Evolutionary conservation across 768 basidiomycete genomes (phyloP).

Genomic region (Tylopilus sp.): DNA sequence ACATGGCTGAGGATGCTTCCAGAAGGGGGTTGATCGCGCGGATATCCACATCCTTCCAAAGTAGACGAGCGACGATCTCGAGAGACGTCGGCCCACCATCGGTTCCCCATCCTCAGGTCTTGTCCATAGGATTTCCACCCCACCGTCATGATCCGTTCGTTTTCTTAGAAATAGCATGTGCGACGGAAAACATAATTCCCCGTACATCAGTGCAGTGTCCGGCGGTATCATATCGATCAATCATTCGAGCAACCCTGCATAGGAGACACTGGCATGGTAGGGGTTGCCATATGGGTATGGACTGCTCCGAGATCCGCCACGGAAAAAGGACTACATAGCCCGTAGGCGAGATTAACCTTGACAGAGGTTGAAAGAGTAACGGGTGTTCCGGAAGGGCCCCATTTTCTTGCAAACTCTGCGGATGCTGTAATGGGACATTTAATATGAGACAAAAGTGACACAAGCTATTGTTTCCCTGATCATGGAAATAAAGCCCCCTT

Average conservation of each 20-base stretch:
- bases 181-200: not conserved
- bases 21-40: conserved; percentile 15
- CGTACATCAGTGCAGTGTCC: not conserved
- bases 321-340: not conserved
- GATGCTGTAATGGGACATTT: conserved; percentile 20
- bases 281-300: not conserved
- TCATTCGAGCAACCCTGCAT: not conserved
- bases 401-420: conserved; percentile 7
- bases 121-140: not conserved
- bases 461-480: conserved; percentile 6
- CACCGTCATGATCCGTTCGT: conserved; percentile 6
- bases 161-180: conserved; percentile 3
- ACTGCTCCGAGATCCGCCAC: conserved; percentile 15
- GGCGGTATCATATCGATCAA: too few species aligned
- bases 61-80: conserved; percentile 8
- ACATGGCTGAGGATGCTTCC: not conserved
- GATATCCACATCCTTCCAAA: conserved; percentile 24
- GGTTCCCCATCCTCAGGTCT: not conserved
- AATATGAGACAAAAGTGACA: conserved; percentile 22
- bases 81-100: conserved; percentile 9
- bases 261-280: not conserved
- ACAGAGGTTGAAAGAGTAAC: conserved; percentile 8
- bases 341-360: conserved; percentile 27
- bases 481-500: conserved; percentile 13
- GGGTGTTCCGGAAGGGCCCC: conserved; percentile 12